Evolutionary conservation across 306 rosid species (phyloP).

Genomic region (Canavalia ensiformis): DNA sequence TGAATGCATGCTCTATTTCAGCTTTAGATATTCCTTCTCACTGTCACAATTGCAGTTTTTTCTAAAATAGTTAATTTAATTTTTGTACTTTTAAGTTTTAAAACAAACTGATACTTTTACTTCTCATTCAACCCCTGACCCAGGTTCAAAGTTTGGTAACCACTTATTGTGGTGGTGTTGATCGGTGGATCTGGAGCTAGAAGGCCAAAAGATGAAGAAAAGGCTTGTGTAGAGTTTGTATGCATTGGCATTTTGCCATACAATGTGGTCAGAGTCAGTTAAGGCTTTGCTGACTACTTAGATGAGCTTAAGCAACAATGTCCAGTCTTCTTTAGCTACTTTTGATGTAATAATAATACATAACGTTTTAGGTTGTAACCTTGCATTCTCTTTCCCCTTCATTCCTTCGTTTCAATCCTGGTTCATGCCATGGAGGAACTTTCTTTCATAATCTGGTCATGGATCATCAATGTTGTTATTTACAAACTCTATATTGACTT

Average conservation of each 20-base stretch:
- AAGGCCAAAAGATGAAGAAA: constrained; percentile 31
- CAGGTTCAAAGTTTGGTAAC: constrained; percentile 2
- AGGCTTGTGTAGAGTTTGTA: constrained; percentile 21
- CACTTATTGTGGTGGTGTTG: background rate
- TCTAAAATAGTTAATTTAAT: background rate
- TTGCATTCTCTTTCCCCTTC: background rate
- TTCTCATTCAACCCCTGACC: background rate
- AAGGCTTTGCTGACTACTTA: constrained; percentile 4
- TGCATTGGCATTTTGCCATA: background rate
- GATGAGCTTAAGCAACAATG: constrained; percentile 10
- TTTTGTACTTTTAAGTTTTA: background rate
- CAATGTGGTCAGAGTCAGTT: constrained; percentile 16
- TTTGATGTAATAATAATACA: constrained; percentile 26
- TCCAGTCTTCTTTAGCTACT: constrained; percentile 3
- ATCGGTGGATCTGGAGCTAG: background rate
- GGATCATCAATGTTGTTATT: background rate
- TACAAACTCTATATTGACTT: background rate
- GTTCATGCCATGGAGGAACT: background rate
- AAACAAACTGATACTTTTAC: background rate
- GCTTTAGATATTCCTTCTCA: constrained; percentile 6
- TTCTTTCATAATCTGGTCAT: background rate
- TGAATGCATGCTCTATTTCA: constrained; percentile 13
- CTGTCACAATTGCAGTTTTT: background rate
- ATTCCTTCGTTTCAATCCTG: background rate
- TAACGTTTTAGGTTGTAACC: no score